A percentile compares a stretch with the other conserved stretches of the same genome.
Evolutionary conservation across 768 basidiomycete species (phyloP).

Genomic region (Suillus variegatus): DNA sequence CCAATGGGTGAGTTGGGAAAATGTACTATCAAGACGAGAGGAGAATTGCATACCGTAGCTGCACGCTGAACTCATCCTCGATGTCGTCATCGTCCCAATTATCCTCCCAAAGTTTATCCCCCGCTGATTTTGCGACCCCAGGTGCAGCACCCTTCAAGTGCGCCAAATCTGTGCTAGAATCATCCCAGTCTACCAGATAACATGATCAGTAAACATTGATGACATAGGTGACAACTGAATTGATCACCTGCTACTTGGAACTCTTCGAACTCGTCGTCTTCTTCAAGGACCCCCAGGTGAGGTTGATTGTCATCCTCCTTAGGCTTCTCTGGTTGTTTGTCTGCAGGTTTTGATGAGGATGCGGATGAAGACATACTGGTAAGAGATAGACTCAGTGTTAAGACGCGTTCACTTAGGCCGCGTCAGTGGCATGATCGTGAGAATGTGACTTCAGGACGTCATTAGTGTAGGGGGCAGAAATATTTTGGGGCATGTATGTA

Average conservation of each 20-base stretch:
- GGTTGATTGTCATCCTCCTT: constrained; percentile 52
- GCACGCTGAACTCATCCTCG: constrained; percentile 95
- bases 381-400: not conserved
- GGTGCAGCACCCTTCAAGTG: constrained; percentile 74
- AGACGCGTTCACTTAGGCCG: constrained; percentile 3
- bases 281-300: constrained; percentile 88
- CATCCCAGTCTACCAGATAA: constrained; percentile 72
- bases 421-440: constrained; percentile 22
- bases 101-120: constrained; percentile 97
- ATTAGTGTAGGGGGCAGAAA: no score
- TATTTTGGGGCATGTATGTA: no score
- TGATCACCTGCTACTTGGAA: constrained; percentile 79
- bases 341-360: constrained; percentile 48
- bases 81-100: constrained; percentile 99
- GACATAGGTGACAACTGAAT: not conserved
- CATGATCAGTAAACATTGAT: constrained; percentile 5
- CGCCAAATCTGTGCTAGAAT: constrained; percentile 79
- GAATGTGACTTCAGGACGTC: constrained; percentile 8
- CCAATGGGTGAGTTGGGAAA: not conserved
- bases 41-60: constrained; percentile 72
- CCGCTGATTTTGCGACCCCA: constrained; percentile 75
- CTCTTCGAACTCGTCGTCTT: constrained; percentile 97
- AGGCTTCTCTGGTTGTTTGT: constrained; percentile 36
- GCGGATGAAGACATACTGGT: constrained; percentile 44
- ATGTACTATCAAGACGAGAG: not conserved